phyloP scores from a whole-genome alignment of 306 rosid species.

The Quercus engelmannii region DNA sequence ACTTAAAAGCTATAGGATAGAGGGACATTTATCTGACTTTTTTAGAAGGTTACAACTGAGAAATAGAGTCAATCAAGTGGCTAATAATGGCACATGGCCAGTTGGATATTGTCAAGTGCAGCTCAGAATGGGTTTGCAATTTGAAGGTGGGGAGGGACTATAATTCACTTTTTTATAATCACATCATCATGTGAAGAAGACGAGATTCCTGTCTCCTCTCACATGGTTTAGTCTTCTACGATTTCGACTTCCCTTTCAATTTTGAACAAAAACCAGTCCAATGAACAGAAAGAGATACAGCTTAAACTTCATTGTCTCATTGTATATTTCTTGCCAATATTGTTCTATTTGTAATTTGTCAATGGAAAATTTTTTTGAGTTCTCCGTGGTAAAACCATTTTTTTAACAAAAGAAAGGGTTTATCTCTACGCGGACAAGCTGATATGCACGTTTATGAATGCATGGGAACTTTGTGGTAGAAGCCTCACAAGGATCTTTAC shows the following conservation, averaged over 20 bases:
- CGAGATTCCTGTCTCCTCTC: conserved; percentile 25
- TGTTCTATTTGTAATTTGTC: no score
- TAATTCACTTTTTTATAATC: neutral
- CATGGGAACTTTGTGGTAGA: no score
- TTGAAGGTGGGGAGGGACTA: neutral
- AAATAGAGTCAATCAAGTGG: conserved; percentile 2
- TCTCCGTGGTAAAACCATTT: no score
- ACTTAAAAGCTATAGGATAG: neutral
- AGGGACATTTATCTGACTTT: neutral
- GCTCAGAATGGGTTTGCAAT: neutral
- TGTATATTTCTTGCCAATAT: neutral
- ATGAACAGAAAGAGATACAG: neutral
- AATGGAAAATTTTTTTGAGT: no score
- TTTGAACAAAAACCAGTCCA: neutral
- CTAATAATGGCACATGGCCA: conserved; percentile 51
- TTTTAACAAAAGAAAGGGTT: neutral
- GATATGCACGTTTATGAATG: no score
- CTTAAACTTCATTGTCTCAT: neutral
- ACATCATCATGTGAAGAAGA: conserved; percentile 34
- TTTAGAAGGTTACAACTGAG: conserved; percentile 10
- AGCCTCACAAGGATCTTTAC: no score
- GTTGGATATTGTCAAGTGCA: conserved; percentile 5
- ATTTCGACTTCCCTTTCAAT: neutral
- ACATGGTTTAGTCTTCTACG: conserved; percentile 35
- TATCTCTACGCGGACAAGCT: neutral